These are phyloP conservation scores for Quercus tomentella DNA, from an alignment of 331 rosid species.

Conservation along the genomic window DNA sequence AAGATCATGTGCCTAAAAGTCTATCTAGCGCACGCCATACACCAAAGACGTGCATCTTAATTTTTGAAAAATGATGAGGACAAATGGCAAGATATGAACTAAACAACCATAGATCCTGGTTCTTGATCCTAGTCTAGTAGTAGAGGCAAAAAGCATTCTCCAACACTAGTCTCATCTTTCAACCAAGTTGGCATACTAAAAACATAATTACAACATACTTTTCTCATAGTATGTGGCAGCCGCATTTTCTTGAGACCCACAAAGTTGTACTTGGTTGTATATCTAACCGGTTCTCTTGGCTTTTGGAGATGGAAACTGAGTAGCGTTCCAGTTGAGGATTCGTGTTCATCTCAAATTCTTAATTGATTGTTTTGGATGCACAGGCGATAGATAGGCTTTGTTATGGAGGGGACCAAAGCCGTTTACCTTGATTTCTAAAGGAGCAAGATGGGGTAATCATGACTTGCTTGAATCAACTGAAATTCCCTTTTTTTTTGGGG, in stretches of 20 bases:
- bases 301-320: neutral
- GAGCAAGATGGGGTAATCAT: conserved; percentile 8
- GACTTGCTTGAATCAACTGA: conserved; percentile 5
- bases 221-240: conserved; percentile 8
- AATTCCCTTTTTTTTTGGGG: neutral
- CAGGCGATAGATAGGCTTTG: conserved; percentile 25
- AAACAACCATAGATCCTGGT: neutral
- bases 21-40: neutral
- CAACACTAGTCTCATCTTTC: neutral
- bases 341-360: neutral
- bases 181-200: conserved; percentile 7
- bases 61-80: neutral
- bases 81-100: neutral
- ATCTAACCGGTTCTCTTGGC: neutral
- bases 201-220: neutral
- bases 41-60: neutral
- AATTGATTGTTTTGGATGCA: neutral
- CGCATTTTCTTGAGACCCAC: conserved; percentile 38
- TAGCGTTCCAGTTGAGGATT: neutral
- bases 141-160: neutral
- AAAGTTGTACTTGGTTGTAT: conserved; percentile 18
- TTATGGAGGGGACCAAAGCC: conserved; percentile 43
- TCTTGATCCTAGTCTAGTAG: neutral
- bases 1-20: neutral
- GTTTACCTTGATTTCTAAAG: conserved; percentile 28